Conservation (phyloP, 805 yeast species). For the Cyberlindnera sargentensis region DNA sequence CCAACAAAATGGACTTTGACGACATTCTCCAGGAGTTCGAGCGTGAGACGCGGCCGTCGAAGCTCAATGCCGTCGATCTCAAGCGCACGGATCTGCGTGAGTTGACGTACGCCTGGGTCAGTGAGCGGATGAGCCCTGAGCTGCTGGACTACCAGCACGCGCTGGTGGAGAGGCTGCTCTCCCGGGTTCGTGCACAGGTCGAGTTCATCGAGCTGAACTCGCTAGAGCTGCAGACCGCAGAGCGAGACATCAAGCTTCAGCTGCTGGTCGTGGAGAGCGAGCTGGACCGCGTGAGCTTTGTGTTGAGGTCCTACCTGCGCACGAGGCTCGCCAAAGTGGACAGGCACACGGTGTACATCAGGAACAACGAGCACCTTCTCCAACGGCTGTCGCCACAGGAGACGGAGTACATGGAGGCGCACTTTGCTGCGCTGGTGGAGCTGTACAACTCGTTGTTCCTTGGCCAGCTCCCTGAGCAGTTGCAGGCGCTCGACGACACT, state of each 20-base stretch:
- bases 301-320: conserved; percentile 75
- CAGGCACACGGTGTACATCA: conserved; percentile 53
- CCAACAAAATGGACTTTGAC: conserved; percentile 36
- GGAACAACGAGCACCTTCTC: conserved; percentile 32
- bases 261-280: conserved; percentile 87
- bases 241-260: conserved; percentile 65
- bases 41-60: conserved; percentile 30
- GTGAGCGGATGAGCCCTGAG: conserved; percentile 84
- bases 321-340: conserved; percentile 67
- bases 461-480: conserved; percentile 53
- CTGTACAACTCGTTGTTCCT: conserved; percentile 66
- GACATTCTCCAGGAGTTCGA: conserved; percentile 68
- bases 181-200: conserved; percentile 59
- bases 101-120: conserved; percentile 64
- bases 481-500: conserved; percentile 72
- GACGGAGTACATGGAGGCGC: conserved; percentile 56
- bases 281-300: conserved; percentile 75
- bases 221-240: conserved; percentile 61
- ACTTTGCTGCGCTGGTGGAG: conserved; percentile 54
- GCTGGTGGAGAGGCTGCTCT: conserved; percentile 50
- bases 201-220: conserved; percentile 74
- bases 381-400: conserved; percentile 53
- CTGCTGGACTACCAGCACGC: conserved; percentile 65
- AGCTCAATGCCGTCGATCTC: conserved; percentile 15
- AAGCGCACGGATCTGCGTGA: conserved; percentile 33